Conservation (phyloP, 1,284 basidiomycete species). For the Agroathelia rolfsii region DNA sequence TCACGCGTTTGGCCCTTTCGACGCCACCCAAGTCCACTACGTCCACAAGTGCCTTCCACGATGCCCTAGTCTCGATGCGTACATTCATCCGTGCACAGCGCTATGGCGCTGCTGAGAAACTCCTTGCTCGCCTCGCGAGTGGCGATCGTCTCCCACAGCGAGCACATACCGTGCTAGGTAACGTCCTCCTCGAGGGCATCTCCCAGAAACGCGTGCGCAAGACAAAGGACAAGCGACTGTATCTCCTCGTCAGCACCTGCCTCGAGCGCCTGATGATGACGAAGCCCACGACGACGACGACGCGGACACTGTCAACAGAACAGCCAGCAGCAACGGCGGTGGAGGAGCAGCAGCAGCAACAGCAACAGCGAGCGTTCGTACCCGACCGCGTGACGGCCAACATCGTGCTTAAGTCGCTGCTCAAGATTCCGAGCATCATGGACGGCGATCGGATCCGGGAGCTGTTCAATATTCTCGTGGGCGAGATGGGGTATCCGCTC, state of each 20-base stretch:
- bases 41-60: constrained; percentile 3
- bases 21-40: constrained; percentile 4
- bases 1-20: too few relatives aligned
- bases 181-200: constrained; percentile 41
- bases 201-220: constrained; percentile 26
- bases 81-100: constrained; percentile 27
- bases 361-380: constrained; percentile 32
- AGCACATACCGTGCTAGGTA: constrained; percentile 36
- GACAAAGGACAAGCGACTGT: too few relatives aligned
- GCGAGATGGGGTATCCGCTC: constrained; percentile 51
- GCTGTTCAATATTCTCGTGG: constrained; percentile 53
- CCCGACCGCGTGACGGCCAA: constrained; percentile 60
- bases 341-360: too few relatives aligned
- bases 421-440: constrained; percentile 36
- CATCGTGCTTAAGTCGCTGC: constrained; percentile 44
- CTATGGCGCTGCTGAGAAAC: constrained; percentile 28
- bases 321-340: too few relatives aligned
- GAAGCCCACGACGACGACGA: too few relatives aligned
- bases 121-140: constrained; percentile 27
- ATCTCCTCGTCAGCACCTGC: too few relatives aligned
- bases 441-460: constrained; percentile 31
- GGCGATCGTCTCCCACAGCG: constrained; percentile 18
- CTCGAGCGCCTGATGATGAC: too few relatives aligned
- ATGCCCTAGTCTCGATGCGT: too few relatives aligned
- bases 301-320: too few relatives aligned